Base-by-base conservation (phyloP, 2,329 filamentous ascomycete genomes). In the Cadophora sp. region DNA sequence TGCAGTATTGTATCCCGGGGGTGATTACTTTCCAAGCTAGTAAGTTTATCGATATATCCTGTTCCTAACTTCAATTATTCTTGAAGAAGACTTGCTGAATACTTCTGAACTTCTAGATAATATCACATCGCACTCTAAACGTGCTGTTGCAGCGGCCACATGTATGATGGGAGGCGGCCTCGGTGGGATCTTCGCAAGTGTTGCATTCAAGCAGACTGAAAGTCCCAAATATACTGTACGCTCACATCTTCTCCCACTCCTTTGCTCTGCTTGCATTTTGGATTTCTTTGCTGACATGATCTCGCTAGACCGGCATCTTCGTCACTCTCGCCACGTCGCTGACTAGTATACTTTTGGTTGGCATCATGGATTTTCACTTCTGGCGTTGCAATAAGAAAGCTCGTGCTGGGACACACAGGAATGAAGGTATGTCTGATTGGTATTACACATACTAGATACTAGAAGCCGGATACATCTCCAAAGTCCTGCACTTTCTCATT, bases 51-150 rank as follows among this genome's bases (percentile, higher is more conserved):
- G 6, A 30, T 18, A 43, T 18, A 14, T 43, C 39, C 39, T 43
- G 11, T 18, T 4, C 18, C 9, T 18, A 43, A 14, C 39, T 43
- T 30, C 27, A 30, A 3, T 30, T 30, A 30, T 30, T 3, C 3
- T 3, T 30, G 27, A 30, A 30, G 27, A 30, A 30, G 27, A 30
- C 27, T 30, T 30, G 27, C 27, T 30, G 27, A 30, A 4, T 30
- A 1, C 1, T 30, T 80, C 92, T 94, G 81, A 92, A 80, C 92
- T 94, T 80, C 91, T 92, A 53, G 92, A 81, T 91, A 95, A 81
- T 27, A 65, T 96, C 76, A 89, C 92, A 61, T 93, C 92, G 0
- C 92, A 96, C 80, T 96, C 92, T 91, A 96, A 94, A 81, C 88
- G 93, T 56, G 92, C 92, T 0, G 89, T 96, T 72, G 90, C 87